These are phyloP conservation scores for Yamadazyma buinensis DNA, from an alignment of 1,139 yeast genomes.

Conservation along the genomic window DNA sequence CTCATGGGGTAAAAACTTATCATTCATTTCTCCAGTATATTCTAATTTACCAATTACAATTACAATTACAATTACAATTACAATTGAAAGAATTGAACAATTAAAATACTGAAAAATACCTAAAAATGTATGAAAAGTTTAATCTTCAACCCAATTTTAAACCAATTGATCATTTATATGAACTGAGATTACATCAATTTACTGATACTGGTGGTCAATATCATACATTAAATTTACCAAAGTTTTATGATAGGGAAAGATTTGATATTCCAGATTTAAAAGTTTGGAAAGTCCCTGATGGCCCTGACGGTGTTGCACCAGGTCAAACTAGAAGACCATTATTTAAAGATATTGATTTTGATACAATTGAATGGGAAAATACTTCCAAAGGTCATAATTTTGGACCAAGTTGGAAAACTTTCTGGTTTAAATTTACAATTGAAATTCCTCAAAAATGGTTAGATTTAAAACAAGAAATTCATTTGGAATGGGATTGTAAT, in stretches of 20 bases:
- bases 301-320: slow-evolving; percentile 24
- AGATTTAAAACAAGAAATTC: slow-evolving; percentile 45
- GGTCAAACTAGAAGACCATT: slow-evolving; percentile 60
- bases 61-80: too few species aligned
- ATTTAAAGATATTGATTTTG: slow-evolving; percentile 58
- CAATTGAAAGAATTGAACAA: neutral
- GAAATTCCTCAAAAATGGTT: slow-evolving; percentile 62
- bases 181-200: slow-evolving; percentile 78
- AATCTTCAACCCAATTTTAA: slow-evolving; percentile 75
- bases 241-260: slow-evolving; percentile 65
- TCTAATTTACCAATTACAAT: too few species aligned
- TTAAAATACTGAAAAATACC: too few species aligned
- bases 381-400: slow-evolving; percentile 71
- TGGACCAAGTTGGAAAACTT: slow-evolving; percentile 96
- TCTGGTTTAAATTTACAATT: slow-evolving; percentile 78
- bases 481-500: slow-evolving; percentile 82
- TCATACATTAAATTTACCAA: slow-evolving; percentile 68
- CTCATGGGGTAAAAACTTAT: too few species aligned
- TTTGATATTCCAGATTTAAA: slow-evolving; percentile 45
- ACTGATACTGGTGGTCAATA: slow-evolving; percentile 70
- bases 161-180: slow-evolving; percentile 77
- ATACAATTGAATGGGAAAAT: slow-evolving; percentile 46
- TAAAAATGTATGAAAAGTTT: slow-evolving; percentile 19
- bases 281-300: slow-evolving; percentile 65
- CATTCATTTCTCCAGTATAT: too few species aligned